Evolutionary conservation across 106 monocot species (phyloP).

Genomic region (Alisma plantagoaquatica): DNA sequence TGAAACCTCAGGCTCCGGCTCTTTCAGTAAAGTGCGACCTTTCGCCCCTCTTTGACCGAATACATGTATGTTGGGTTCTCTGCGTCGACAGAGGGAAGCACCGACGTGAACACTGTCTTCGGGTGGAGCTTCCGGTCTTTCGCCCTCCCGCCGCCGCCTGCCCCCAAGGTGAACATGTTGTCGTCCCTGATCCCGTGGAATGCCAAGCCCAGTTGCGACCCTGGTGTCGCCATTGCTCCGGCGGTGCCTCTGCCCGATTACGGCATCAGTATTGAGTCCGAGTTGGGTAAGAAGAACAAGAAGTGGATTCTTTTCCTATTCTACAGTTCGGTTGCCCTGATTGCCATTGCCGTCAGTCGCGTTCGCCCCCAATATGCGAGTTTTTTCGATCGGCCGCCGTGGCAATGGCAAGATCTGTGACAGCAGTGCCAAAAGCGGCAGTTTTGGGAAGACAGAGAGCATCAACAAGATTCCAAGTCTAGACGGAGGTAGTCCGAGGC

Average conservation of each 20-base stretch:
- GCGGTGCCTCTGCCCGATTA: too few species aligned
- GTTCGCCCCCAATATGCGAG: too few species aligned
- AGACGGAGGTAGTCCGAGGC: conserved; percentile 21
- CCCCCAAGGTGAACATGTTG: background rate
- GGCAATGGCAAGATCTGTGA: too few species aligned
- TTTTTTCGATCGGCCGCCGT: too few species aligned
- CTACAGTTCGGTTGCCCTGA: too few species aligned
- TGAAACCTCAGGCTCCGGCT: conserved; percentile 30
- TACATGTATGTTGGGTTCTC: conserved; percentile 76
- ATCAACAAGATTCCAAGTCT: conserved; percentile 21
- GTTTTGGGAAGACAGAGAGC: background rate
- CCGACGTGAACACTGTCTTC: conserved; percentile 35
- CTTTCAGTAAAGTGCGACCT: conserved; percentile 25
- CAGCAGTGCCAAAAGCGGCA: conserved; percentile 3
- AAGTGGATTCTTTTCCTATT: too few species aligned
- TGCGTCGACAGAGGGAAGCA: conserved; percentile 52
- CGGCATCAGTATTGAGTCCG: too few species aligned
- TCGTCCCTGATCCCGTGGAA: background rate
- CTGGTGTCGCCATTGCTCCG: too few species aligned
- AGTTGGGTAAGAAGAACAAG: too few species aligned
- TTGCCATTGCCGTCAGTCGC: too few species aligned
- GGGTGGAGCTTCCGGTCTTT: conserved; percentile 51
- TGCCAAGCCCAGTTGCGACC: too few species aligned
- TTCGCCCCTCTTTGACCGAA: conserved; percentile 22
- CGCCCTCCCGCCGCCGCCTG: conserved; percentile 17